Evolutionary conservation across 495 filamentous ascomycete species (phyloP).

Genomic region (Xylaria curta): DNA sequence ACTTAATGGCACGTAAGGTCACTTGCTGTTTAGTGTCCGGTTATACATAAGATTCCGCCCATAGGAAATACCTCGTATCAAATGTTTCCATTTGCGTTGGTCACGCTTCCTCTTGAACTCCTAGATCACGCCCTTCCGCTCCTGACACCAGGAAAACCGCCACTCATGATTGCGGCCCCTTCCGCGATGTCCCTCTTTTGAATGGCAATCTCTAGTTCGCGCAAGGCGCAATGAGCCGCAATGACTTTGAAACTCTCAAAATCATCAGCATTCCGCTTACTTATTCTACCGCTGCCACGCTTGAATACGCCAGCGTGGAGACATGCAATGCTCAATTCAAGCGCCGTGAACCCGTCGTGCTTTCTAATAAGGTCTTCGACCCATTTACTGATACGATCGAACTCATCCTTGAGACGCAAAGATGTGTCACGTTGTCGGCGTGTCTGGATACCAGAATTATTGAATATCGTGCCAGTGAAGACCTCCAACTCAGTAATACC

Average conservation of each 20-base stretch:
- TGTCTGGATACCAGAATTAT: slow-evolving; percentile 63
- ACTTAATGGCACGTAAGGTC: not conserved
- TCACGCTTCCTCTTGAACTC: not conserved
- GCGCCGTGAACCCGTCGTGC: slow-evolving; percentile 37
- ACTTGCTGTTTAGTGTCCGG: not conserved
- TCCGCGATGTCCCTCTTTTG: slow-evolving; percentile 20
- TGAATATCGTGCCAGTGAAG: slow-evolving; percentile 75
- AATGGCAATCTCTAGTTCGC: slow-evolving; percentile 41
- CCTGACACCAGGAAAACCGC: slow-evolving; percentile 25
- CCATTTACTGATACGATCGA: slow-evolving; percentile 56
- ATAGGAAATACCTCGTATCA: not conserved
- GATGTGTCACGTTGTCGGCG: slow-evolving; percentile 69
- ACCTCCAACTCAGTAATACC: slow-evolving; percentile 76
- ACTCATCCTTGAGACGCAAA: slow-evolving; percentile 66
- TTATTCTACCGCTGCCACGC: not conserved
- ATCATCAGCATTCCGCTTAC: slow-evolving; percentile 24
- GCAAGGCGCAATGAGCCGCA: slow-evolving; percentile 45
- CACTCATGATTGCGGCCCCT: slow-evolving; percentile 26
- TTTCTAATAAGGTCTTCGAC: slow-evolving; percentile 55
- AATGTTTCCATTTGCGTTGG: not conserved
- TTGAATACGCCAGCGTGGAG: slow-evolving; percentile 33
- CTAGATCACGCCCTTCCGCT: slow-evolving; percentile 22
- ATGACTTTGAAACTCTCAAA: slow-evolving; percentile 51
- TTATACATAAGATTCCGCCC: not conserved
- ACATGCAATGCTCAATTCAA: slow-evolving; percentile 52